These are phyloP conservation scores for Ceratocystis smalleyi DNA, from an alignment of 2,329 filamentous ascomycete species.

Conservation along the genomic window DNA sequence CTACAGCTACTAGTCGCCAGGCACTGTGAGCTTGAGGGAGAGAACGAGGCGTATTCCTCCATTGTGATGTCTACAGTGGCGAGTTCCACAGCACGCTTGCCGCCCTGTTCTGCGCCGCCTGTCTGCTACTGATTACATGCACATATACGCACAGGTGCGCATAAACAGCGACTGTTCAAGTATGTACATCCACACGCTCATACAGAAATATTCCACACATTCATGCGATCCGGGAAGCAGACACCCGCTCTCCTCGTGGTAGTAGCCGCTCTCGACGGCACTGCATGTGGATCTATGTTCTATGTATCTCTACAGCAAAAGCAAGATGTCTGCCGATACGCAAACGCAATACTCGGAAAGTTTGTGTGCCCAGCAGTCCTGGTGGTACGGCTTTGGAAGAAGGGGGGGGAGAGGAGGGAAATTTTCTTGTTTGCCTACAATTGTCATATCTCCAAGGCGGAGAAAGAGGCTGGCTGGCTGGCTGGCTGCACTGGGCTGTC, in stretches of 20 bases:
- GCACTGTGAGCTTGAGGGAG: neutral
- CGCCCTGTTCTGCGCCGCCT: neutral
- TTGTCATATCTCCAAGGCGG: neutral
- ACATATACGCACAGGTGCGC: no score
- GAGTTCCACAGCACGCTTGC: neutral
- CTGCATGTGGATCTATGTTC: neutral
- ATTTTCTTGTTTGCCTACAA: neutral
- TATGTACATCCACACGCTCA: neutral
- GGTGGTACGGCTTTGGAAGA: neutral
- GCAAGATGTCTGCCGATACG: neutral
- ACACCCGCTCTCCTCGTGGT: neutral
- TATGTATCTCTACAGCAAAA: neutral
- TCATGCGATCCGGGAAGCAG: neutral
- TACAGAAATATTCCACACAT: neutral
- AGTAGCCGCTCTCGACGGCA: neutral
- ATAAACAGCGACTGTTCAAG: no score
- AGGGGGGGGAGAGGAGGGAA: neutral
- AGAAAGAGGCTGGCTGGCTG: no score
- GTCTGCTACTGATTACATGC: no score
- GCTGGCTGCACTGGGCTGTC: neutral
- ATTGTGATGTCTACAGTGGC: neutral
- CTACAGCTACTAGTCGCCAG: neutral
- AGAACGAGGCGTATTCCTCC: neutral
- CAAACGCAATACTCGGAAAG: slow-evolving; percentile 1
- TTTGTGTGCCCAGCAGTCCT: neutral